Percentiles rank a stretch among this genome's conserved stretches.
Conservation (phyloP, 345 rosid species). For the Citrus cavaleriei region DNA sequence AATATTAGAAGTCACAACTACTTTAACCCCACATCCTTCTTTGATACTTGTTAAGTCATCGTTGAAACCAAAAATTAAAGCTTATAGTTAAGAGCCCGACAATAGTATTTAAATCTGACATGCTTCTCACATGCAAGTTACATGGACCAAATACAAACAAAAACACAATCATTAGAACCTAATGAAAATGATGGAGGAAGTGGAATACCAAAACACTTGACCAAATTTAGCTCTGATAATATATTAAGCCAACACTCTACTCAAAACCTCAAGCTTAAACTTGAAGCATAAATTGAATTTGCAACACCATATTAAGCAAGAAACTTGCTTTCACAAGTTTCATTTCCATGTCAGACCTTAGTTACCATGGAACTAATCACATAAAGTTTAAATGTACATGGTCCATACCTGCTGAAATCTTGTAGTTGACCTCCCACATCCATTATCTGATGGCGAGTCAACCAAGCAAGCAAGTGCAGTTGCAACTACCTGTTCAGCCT, state of each 20-base stretch:
- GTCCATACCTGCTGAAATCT: conserved; percentile 56
- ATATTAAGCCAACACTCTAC: neutral
- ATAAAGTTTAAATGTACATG: neutral
- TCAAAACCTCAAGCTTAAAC: neutral
- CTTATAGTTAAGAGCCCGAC: neutral
- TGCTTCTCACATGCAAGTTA: neutral
- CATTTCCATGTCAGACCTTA: neutral
- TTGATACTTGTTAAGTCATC: neutral
- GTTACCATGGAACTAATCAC: neutral
- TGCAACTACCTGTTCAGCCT: conserved; percentile 86
- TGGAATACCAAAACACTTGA: neutral
- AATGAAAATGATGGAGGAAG: neutral
- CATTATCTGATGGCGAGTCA: conserved; percentile 31
- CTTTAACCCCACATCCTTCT: neutral
- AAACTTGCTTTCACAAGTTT: neutral
- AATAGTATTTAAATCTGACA: neutral
- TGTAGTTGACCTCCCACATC: conserved; percentile 31
- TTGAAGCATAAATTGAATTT: neutral
- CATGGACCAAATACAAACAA: neutral
- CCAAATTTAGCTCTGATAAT: neutral
- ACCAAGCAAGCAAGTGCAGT: conserved; percentile 71
- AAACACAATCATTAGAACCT: neutral
- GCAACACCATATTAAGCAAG: neutral
- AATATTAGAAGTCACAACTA: neutral
- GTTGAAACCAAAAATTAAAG: neutral